Evolutionary conservation across 805 yeast genomes (phyloP).

Genomic region (Saturnispora mendoncae): DNA sequence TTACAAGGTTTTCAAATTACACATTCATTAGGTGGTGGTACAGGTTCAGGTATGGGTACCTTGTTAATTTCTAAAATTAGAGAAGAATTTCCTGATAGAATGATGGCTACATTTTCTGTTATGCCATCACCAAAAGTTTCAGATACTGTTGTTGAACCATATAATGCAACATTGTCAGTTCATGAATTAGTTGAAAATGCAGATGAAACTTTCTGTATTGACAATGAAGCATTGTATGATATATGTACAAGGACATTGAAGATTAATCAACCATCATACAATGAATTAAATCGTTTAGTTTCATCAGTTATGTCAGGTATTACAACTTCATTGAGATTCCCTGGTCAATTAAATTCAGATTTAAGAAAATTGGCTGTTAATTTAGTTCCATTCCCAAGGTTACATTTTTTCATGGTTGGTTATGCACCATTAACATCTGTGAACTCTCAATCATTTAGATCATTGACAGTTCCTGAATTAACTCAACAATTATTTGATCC

Average conservation of each 20-base stretch:
- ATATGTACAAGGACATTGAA: conserved; percentile 83
- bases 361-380: conserved; percentile 89
- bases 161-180: conserved; percentile 83
- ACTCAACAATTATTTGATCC: conserved; percentile 92
- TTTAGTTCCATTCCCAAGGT: conserved; percentile 90
- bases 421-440: conserved; percentile 85
- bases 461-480: conserved; percentile 80
- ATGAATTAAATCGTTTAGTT: conserved; percentile 72
- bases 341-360: conserved; percentile 91
- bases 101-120: conserved; percentile 93
- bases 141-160: conserved; percentile 92
- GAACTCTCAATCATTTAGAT: conserved; percentile 74
- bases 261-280: conserved; percentile 68
- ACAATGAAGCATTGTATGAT: conserved; percentile 86
- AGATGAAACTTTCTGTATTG: conserved; percentile 91
- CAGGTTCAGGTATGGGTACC: conserved; percentile 96
- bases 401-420: conserved; percentile 93
- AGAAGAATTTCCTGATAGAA: conserved; percentile 91
- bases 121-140: conserved; percentile 87
- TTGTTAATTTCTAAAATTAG: conserved; percentile 73
- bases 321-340: conserved; percentile 87
- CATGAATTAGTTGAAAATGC: conserved; percentile 87
- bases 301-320: conserved; percentile 93
- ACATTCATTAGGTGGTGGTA: conserved; percentile 83
- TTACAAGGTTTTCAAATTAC: conserved; percentile 91